phyloP scores from a whole-genome alignment of 345 rosid species.

The Aquilaria malaccensis region DNA sequence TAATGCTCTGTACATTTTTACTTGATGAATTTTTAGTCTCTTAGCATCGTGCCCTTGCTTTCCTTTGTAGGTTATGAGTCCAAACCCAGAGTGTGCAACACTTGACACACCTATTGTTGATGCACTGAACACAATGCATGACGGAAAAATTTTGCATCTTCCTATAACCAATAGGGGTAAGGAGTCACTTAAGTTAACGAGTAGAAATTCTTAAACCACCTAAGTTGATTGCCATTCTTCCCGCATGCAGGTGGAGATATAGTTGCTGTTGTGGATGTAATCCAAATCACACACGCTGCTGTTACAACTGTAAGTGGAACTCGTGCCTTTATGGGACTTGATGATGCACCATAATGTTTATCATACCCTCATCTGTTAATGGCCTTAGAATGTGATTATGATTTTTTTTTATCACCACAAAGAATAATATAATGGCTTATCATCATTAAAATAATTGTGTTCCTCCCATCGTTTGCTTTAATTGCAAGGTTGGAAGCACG shows the following conservation, averaged over 20 bases:
- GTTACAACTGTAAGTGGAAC: constrained; percentile 71
- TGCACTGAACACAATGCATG: constrained; percentile 87
- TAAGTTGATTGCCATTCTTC: background rate
- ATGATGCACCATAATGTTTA: background rate
- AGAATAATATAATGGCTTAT: background rate
- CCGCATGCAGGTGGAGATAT: constrained; percentile 60
- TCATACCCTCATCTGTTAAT: background rate
- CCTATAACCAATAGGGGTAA: constrained; percentile 74
- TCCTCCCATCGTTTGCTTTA: background rate
- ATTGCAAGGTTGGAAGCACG: constrained; percentile 61
- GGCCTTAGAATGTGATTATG: too few species aligned
- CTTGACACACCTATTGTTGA: constrained; percentile 85
- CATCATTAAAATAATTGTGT: background rate
- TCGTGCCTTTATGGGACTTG: constrained; percentile 5
- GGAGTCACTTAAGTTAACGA: constrained; percentile 1
- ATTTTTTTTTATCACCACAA: too few species aligned
- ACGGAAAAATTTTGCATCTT: constrained; percentile 91
- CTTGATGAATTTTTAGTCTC: background rate
- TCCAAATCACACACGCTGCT: constrained; percentile 87
- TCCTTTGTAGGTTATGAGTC: constrained; percentile 70
- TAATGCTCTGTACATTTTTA: too few species aligned
- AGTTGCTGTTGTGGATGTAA: constrained; percentile 76
- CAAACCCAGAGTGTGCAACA: constrained; percentile 81
- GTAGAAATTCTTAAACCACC: constrained; percentile 8
- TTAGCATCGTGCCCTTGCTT: constrained; percentile 7